phyloP scores from a whole-genome alignment of 768 basidiomycete genomes.

The Mycena metata region DNA sequence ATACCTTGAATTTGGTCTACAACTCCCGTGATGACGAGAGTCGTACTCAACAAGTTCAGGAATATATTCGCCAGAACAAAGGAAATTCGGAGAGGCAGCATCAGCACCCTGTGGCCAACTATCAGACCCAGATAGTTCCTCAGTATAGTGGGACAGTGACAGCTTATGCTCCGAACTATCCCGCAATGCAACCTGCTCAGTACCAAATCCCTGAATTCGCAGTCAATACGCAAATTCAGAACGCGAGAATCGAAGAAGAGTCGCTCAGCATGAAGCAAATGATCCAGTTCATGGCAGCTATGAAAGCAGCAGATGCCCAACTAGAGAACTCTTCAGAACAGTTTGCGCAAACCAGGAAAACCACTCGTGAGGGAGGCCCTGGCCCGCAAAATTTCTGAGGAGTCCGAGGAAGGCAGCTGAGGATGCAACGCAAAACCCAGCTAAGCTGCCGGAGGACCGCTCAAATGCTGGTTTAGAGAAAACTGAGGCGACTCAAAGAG shows the following conservation, averaged over 20 bases:
- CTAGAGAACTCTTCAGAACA: background rate
- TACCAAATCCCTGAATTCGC: background rate
- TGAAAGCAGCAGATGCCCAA: background rate
- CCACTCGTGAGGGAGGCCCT: background rate
- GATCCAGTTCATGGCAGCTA: background rate
- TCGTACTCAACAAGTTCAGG: background rate
- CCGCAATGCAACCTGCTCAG: background rate
- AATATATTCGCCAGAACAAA: too few species aligned
- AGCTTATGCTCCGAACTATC: background rate
- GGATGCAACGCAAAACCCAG: background rate
- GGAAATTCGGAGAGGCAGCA: too few species aligned
- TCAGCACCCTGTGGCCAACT: background rate
- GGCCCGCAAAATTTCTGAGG: background rate
- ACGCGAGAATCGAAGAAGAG: too few species aligned
- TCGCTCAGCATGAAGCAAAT: background rate
- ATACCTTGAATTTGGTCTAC: background rate
- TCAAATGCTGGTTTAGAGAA: background rate
- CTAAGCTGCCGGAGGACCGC: constrained; percentile 6
- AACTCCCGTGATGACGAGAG: background rate
- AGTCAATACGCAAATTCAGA: too few species aligned
- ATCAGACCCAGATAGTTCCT: background rate
- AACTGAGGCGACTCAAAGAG: background rate
- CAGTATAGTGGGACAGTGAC: background rate
- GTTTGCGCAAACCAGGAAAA: background rate
- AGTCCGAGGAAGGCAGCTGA: constrained; percentile 11